These are phyloP conservation scores for Sphagnum fallax DNA, from an alignment of 228 moss, liverwort and hornwort genomes.

Conservation along the genomic window DNA sequence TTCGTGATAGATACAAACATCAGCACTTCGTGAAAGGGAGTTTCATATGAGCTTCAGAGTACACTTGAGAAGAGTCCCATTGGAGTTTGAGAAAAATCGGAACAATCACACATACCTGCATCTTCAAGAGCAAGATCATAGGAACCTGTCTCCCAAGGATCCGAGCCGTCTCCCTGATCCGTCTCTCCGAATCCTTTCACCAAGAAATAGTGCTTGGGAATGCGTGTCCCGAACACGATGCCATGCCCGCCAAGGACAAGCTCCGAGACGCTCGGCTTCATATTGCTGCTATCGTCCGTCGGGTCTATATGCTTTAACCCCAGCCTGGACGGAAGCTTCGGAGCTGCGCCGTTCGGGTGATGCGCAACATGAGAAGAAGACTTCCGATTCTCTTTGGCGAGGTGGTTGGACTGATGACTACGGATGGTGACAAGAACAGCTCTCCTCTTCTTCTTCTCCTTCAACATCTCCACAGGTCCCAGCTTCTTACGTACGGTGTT, in stretches of 20 bases:
- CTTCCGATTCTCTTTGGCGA: no score
- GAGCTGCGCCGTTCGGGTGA: background rate
- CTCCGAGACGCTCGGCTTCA: conserved; percentile 18
- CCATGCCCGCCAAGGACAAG: conserved; percentile 53
- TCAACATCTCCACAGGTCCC: no score
- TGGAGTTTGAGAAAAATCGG: no score
- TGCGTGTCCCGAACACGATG: conserved; percentile 49
- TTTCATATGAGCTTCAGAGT: no score
- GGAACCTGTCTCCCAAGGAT: conserved; percentile 84
- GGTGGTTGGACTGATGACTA: no score
- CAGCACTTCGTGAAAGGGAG: no score
- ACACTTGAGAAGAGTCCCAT: no score
- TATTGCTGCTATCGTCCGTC: background rate
- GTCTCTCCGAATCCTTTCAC: conserved; percentile 60
- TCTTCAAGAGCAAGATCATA: conserved; percentile 70
- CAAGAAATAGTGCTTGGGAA: conserved; percentile 68
- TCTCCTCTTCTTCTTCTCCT: no score
- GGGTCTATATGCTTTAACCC: background rate
- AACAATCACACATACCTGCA: conserved; percentile 22
- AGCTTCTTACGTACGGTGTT: no score
- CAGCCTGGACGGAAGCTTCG: background rate
- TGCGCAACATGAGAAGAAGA: background rate
- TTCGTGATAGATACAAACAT: no score
- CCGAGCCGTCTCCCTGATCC: conserved; percentile 55
- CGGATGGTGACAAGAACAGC: no score